A percentile compares a stretch with the other conserved stretches of the same genome.
Conservation (phyloP, 306 rosid species). For the Quillaja saponaria region DNA sequence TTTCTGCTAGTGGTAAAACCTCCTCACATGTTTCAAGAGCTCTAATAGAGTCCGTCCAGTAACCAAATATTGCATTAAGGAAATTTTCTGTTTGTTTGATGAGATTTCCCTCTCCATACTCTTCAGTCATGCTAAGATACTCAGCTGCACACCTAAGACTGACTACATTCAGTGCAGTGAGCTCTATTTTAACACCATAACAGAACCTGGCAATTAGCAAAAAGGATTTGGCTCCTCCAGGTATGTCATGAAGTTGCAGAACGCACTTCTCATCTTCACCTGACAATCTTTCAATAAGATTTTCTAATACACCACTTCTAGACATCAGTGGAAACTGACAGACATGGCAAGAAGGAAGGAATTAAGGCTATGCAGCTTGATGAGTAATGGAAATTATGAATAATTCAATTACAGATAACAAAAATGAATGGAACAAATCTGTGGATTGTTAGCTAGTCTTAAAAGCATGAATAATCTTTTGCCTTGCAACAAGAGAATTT, state of each 20-base stretch:
- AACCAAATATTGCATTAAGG: conserved; percentile 59
- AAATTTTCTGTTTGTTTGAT: conserved; percentile 61
- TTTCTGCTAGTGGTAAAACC: conserved; percentile 64
- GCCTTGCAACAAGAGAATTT: not conserved
- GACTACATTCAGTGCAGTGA: conserved; percentile 66
- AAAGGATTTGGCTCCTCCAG: conserved; percentile 83
- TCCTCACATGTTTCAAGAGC: conserved; percentile 79
- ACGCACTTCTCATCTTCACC: conserved; percentile 48
- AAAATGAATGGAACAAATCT: not conserved
- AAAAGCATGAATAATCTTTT: not conserved
- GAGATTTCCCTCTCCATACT: conserved; percentile 74
- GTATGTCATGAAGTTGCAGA: conserved; percentile 68
- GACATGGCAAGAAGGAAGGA: conserved; percentile 7
- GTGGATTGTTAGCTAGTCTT: not conserved
- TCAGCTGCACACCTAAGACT: conserved; percentile 75
- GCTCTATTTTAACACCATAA: conserved; percentile 80
- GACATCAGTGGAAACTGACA: conserved; percentile 85
- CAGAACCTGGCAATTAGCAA: conserved; percentile 70
- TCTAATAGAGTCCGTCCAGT: conserved; percentile 75
- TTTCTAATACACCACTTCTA: conserved; percentile 70
- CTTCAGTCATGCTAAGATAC: conserved; percentile 74
- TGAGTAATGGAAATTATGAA: conserved; percentile 1
- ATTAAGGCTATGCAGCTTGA: conserved; percentile 13
- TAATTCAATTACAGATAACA: not conserved
- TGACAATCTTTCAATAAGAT: conserved; percentile 49